Percentiles rank a stretch among this genome's conserved stretches.
phyloP scores from a whole-genome alignment of 2,329 filamentous ascomycete species.

The Pseudocercospora musae region DNA sequence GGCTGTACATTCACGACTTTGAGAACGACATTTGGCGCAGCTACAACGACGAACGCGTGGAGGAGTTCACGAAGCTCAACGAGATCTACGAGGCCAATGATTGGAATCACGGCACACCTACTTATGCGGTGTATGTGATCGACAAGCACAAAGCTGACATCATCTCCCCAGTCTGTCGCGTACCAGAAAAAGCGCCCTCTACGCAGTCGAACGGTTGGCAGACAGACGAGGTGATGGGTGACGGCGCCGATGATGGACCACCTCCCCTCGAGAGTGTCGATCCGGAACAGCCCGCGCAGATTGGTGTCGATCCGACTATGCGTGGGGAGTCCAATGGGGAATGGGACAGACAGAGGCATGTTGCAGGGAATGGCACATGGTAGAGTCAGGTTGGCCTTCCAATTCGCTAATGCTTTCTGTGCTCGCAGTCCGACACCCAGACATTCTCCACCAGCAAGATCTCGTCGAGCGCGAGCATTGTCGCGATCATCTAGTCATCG shows the following conservation, averaged over 20 bases:
- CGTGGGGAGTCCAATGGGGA: neutral
- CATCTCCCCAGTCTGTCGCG: conserved; percentile 46
- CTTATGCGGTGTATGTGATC: conserved; percentile 79
- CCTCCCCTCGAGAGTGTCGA: neutral
- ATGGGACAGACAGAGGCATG: conserved; percentile 5
- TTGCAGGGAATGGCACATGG: neutral
- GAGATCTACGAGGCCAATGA: conserved; percentile 68
- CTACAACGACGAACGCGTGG: conserved; percentile 87
- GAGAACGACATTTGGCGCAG: conserved; percentile 77
- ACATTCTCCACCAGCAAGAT: neutral
- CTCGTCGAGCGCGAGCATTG: neutral
- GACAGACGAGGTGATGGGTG: neutral
- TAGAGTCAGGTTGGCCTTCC: neutral
- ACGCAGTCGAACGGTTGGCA: conserved; percentile 1
- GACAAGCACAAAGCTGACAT: conserved; percentile 60
- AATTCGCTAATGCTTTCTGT: neutral
- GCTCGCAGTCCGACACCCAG: neutral
- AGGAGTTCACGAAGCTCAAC: conserved; percentile 51
- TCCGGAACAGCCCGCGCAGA: neutral
- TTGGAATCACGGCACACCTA: conserved; percentile 67
- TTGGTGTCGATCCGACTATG: neutral
- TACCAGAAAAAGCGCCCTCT: conserved; percentile 21
- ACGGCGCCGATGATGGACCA: neutral
- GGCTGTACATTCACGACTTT: conserved; percentile 94
- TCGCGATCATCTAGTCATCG: neutral